These are phyloP conservation scores for Beauveria sp. DNA, from an alignment of 2,329 filamentous ascomycete species.

Conservation along the genomic window DNA sequence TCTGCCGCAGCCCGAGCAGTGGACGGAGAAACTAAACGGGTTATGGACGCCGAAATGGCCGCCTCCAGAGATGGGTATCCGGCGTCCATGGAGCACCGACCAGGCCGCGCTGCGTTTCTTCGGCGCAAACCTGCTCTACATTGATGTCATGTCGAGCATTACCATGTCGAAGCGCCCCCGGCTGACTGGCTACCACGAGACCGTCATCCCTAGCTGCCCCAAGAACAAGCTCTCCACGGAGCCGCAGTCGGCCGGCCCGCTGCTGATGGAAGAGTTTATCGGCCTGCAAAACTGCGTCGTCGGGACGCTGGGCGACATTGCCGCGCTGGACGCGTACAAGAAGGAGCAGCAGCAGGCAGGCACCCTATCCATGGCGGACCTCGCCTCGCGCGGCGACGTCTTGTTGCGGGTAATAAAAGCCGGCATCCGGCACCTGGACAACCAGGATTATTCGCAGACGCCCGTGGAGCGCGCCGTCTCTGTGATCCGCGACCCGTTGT, in stretches of 20 bases:
- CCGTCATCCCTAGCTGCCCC: slow-evolving; percentile 28
- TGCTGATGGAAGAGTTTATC: slow-evolving; percentile 42
- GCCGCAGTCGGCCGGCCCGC: slow-evolving; percentile 20
- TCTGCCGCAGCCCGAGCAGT: slow-evolving; percentile 28
- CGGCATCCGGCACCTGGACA: slow-evolving; percentile 24
- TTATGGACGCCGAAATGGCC: slow-evolving; percentile 27
- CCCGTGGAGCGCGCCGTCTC: not conserved
- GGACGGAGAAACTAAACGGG: slow-evolving; percentile 27
- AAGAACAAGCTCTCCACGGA: slow-evolving; percentile 13
- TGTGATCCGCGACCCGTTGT: slow-evolving; percentile 16
- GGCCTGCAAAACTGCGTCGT: slow-evolving; percentile 52
- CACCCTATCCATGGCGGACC: slow-evolving; percentile 36
- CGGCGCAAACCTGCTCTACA: slow-evolving; percentile 37
- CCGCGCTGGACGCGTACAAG: slow-evolving; percentile 49
- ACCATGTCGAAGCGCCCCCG: slow-evolving; percentile 34
- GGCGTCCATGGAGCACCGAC: slow-evolving; percentile 34
- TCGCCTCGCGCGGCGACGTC: slow-evolving; percentile 35
- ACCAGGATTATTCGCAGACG: slow-evolving; percentile 9
- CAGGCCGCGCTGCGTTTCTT: slow-evolving; percentile 42
- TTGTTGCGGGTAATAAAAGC: slow-evolving; percentile 32
- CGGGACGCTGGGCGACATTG: slow-evolving; percentile 45
- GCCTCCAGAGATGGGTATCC: slow-evolving; percentile 24
- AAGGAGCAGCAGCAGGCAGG: slow-evolving; percentile 35
- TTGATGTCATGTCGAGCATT: slow-evolving; percentile 43
- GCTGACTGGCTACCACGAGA: slow-evolving; percentile 33